A percentile compares a stretch with the other conserved stretches of the same genome.
These are phyloP conservation scores for Penicillium sp. DNA, from an alignment of 2,329 filamentous ascomycete genomes.

Conservation along the genomic window DNA sequence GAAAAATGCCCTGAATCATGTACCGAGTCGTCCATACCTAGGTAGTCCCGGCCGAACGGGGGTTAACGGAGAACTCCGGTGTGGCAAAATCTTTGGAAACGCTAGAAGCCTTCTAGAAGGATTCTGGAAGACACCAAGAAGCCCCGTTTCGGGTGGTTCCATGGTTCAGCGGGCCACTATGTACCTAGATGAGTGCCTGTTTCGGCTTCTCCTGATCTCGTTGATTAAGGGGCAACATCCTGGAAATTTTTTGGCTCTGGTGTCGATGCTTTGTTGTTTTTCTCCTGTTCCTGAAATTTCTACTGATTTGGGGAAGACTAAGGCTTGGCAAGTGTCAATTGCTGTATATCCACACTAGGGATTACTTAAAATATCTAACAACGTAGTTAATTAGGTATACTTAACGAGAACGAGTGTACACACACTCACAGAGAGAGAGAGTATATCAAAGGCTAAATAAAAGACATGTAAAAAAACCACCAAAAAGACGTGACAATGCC, in stretches of 20 bases:
- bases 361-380: background rate
- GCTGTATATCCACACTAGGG: background rate
- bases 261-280: background rate
- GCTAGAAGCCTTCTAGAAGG: constrained; percentile 37
- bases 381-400: background rate
- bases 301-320: background rate
- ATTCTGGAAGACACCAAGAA: constrained; percentile 34
- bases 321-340: constrained; percentile 5
- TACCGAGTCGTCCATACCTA: background rate
- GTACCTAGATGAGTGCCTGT: background rate
- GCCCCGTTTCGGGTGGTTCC: constrained; percentile 1
- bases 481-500: background rate
- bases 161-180: constrained; percentile 1
- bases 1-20: background rate
- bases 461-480: background rate
- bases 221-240: constrained; percentile 1
- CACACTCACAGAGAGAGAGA: no score
- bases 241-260: background rate
- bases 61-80: constrained; percentile 9
- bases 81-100: constrained; percentile 11
- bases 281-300: background rate
- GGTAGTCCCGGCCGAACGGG: background rate
- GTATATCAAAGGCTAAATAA: no score
- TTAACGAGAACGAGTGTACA: no score
- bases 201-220: background rate